phyloP scores from a whole-genome alignment of 2,329 filamentous ascomycete species.

The Boeremia exigua region DNA sequence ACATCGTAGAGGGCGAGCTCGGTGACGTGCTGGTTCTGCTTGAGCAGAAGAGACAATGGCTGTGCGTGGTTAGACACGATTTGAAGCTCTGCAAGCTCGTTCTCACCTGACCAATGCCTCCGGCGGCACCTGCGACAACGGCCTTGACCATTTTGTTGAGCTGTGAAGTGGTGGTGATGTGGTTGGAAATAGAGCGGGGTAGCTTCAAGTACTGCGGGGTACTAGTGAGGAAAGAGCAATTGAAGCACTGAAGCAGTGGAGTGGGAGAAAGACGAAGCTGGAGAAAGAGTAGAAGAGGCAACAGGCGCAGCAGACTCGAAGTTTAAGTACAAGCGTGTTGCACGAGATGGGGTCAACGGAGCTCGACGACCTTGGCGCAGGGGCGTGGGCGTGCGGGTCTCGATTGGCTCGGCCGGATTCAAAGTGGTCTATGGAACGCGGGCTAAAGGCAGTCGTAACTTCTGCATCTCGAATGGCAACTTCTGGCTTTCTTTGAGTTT shows the following conservation, averaged over 20 bases:
- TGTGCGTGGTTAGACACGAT: conserved; percentile 50
- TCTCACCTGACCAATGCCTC: conserved; percentile 95
- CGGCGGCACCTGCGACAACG: conserved; percentile 88
- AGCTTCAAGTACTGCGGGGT: conserved; percentile 16
- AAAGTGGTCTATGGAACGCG: conserved; percentile 1
- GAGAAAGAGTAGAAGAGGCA: conserved; percentile 17
- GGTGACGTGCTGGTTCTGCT: conserved; percentile 84
- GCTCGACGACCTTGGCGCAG: conserved; percentile 16
- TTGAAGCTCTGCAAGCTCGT: conserved; percentile 5
- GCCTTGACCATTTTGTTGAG: conserved; percentile 50
- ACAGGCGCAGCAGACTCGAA: conserved; percentile 22
- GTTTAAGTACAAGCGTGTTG: conserved; percentile 34
- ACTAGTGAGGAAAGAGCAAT: conserved; percentile 17
- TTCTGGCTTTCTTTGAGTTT: conserved; percentile 4
- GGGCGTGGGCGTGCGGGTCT: conserved; percentile 23
- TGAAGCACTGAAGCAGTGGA: conserved; percentile 21
- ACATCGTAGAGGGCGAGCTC: conserved; percentile 99
- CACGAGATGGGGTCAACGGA: conserved; percentile 32
- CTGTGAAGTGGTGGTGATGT: conserved; percentile 17
- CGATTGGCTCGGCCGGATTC: conserved; percentile 27
- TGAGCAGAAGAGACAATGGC: conserved; percentile 96
- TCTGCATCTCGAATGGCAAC: conserved; percentile 1
- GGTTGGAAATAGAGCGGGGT: conserved; percentile 24
- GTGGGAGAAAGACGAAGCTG: conserved; percentile 11
- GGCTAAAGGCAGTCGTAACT: conserved; percentile 13